Percentiles rank a stretch among this genome's conserved stretches.
Evolutionary conservation across 805 yeast species (phyloP).

Genomic region (Myxozyma mucilagina): DNA sequence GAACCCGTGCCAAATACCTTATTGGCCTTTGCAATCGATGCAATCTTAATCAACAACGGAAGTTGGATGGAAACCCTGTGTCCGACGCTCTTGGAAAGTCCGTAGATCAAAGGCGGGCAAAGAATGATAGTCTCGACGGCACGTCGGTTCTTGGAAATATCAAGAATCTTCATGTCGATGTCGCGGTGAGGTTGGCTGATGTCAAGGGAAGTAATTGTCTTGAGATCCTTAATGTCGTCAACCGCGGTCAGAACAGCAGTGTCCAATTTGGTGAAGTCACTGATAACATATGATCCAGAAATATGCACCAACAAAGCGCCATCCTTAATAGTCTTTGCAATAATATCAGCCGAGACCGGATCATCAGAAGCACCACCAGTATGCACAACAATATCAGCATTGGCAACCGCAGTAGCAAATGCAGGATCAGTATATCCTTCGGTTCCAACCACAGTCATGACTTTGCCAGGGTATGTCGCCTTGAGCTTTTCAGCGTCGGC

Average conservation of each 20-base stretch:
- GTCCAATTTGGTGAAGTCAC: background rate
- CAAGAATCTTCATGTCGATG: background rate
- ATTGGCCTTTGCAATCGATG: background rate
- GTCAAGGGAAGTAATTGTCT: background rate
- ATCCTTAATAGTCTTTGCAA: background rate
- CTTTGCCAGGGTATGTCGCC: background rate
- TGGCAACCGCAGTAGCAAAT: background rate
- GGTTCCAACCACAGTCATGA: background rate
- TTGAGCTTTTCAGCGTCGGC: conserved; percentile 12
- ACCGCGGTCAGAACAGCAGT: background rate
- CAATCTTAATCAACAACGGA: conserved; percentile 37
- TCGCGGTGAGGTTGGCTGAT: background rate
- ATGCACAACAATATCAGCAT: background rate
- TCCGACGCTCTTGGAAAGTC: conserved; percentile 19
- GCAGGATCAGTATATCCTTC: background rate
- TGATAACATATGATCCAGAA: background rate
- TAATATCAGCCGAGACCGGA: background rate
- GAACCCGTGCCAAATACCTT: too few species aligned
- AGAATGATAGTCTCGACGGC: background rate
- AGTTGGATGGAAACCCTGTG: conserved; percentile 40
- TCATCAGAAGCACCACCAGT: background rate
- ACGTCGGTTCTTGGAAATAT: background rate
- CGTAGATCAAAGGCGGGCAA: background rate
- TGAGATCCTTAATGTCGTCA: background rate
- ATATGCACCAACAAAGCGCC: background rate